Evolutionary conservation across 2,329 filamentous ascomycete species (phyloP).

Genomic region (Grosmannia penicillata): DNA sequence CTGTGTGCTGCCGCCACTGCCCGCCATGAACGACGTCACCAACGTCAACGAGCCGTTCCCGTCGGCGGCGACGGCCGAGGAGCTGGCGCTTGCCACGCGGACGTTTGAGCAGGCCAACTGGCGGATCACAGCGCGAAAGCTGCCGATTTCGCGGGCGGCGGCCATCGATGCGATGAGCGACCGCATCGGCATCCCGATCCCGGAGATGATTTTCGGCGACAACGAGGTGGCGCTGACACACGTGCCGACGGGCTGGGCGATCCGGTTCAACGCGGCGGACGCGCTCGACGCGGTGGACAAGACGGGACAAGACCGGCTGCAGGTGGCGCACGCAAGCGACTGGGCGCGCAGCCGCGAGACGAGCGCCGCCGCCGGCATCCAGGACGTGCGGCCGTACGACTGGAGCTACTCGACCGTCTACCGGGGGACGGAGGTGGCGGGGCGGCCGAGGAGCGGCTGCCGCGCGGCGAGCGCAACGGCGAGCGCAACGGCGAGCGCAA

Average conservation of each 20-base stretch:
- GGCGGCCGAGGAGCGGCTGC: conserved; percentile 1
- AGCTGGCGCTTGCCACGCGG: conserved; percentile 38
- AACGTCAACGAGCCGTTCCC: conserved; percentile 39
- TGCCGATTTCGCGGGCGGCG: conserved; percentile 83
- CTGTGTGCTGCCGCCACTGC: too few species aligned
- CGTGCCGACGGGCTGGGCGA: conserved; percentile 55
- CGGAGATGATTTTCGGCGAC: conserved; percentile 99
- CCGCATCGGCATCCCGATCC: conserved; percentile 69
- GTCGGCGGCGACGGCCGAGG: conserved; percentile 28
- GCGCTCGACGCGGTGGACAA: conserved; percentile 89
- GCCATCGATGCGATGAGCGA: conserved; percentile 77
- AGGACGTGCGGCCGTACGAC: conserved; percentile 91
- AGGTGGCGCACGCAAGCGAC: conserved; percentile 81
- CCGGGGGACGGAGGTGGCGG: conserved; percentile 42
- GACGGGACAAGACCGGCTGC: conserved; percentile 78
- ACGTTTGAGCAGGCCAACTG: conserved; percentile 50
- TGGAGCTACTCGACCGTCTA: conserved; percentile 96
- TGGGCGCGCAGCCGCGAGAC: conserved; percentile 60
- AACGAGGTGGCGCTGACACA: conserved; percentile 71
- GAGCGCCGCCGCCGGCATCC: conserved; percentile 73
- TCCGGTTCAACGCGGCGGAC: conserved; percentile 73
- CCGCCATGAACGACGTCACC: conserved; percentile 18
- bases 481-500: too few species aligned
- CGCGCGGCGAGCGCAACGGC: too few species aligned
- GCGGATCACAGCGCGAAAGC: conserved; percentile 68